Base-by-base conservation (phyloP, 192 early-diverging fungal genomes). In the Phycomyces nitens region DNA sequence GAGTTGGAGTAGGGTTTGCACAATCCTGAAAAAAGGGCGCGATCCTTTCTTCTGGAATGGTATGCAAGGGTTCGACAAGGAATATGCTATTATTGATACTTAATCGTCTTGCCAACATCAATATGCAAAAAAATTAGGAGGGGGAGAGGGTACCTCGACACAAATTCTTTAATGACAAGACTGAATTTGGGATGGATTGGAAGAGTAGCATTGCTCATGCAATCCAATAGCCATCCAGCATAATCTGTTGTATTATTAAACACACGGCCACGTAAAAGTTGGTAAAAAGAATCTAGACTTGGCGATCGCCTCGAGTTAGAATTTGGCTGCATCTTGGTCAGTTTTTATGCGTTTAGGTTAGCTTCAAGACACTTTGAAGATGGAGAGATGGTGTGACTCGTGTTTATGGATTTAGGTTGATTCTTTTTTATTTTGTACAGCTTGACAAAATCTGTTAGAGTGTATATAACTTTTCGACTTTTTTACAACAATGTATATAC, bases 141-240 rank as follows among this genome's bases (percentile, higher is more conserved):
- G n/a, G 49, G 22, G 49, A 50, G n/a, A 20, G 49, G 20, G 20
- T 58, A 75, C 75, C 75, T 69, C 16, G 43, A 21, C 7, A 66
- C 66, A 50, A 69, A 76, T 62, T 67, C 50, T 44, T 72, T 63
- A n/a, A 76, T 62, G 21, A 76, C 24, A 29, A 66, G 66, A 29
- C 66, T 58, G 15, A 72, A 49, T 10, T 71, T 54, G 14, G 57
- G 34, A 27, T 72, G 67, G 11, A 76, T 62, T 12, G 75, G 75
- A n/a, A 62, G 49, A 0, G 70, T 62, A 0, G 66, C 71, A 47
- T 65, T 54, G 0, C 27, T 38, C 41, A 76, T 72, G 38, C 71
- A 68, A 6, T 68, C 56, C 7, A 49, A 26, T 26, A 76, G 49
- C 66, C 66, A 68, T 41, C 50, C 18, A 11, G 52, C 40, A 42